Evolutionary conservation across 2,329 filamentous ascomycete species (phyloP), one percentile per base, ranked within the genome.

Genomic region (Rosellinia necatrix): DNA sequence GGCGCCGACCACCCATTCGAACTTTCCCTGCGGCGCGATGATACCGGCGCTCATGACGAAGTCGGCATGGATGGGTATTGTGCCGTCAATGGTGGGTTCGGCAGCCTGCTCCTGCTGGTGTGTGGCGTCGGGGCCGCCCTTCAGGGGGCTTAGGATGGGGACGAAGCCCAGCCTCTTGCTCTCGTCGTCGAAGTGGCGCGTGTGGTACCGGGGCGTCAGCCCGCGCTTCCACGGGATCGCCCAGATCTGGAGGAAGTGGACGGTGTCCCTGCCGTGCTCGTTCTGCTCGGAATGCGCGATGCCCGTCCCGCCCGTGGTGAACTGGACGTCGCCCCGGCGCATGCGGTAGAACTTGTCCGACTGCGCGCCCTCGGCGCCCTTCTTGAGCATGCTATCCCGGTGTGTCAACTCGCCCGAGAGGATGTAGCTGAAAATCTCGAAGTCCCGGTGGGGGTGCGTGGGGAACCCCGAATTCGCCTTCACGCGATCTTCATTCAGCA

Each of bases 231-330:
- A 92, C 0, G 91, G 91, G 46, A 90, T 77, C 1, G 87, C 90
- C 91, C 91, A 96, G 66, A 96, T 96, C 74, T 96, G 91, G 29
- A 96, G 76, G 69, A 96, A 96, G 70, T 96, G 91, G 10, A 91
- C 88, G 21, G 88, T 84, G 40, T 90, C 83, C 12, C 81, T 75
- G 49, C 76, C 71, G 70, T 91, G 86, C 74, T 94, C 86, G 73
- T 93, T 94, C 74, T 88, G 85, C 74, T 96, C 91, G 6, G 85
- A 89, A 72, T 96, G 91, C 1, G 90, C 84, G 66, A 96, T 84
- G 66, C 86, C 86, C 4, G 85, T 91, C 51, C 91, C 91, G n/a
- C 90, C 91, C 12, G 88, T 92, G 8, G 91, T 96, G 73, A 96
- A 96, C 69, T 96, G 91, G 40, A 96, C 89, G 71, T 96, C 91